A percentile compares a stretch with the other conserved stretches of the same genome.
These are phyloP conservation scores for Pluteus cervinus DNA, from an alignment of 768 basidiomycete species.

Conservation along the genomic window DNA sequence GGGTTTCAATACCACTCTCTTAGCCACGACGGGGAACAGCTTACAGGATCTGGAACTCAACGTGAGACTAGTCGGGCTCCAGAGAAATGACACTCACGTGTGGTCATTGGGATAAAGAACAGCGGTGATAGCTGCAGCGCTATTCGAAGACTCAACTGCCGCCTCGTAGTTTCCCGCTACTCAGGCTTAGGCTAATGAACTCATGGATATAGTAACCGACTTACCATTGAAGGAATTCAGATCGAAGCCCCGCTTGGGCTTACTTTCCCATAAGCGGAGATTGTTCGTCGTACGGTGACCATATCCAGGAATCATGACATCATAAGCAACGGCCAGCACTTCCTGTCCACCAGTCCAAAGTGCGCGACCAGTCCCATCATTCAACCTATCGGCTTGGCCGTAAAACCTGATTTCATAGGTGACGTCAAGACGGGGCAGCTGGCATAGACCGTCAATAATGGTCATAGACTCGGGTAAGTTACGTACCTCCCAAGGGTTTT, in stretches of 20 bases:
- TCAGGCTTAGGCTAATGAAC: neutral
- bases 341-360: conserved; percentile 89
- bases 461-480: conserved; percentile 5
- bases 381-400: conserved; percentile 67
- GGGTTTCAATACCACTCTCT: neutral
- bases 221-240: conserved; percentile 91
- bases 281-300: conserved; percentile 86
- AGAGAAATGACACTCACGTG: conserved; percentile 36
- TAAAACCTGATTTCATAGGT: conserved; percentile 85
- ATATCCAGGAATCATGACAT: conserved; percentile 90
- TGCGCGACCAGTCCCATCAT: conserved; percentile 54
- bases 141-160: conserved; percentile 83
- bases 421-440: conserved; percentile 79
- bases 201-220: conserved; percentile 7
- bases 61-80: conserved; percentile 1
- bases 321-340: conserved; percentile 89
- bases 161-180: conserved; percentile 89
- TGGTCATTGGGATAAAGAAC: conserved; percentile 97
- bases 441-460: neutral
- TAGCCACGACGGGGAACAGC: conserved; percentile 8
- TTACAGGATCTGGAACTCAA: conserved; percentile 34
- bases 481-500: conserved; percentile 76
- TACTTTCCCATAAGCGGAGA: conserved; percentile 77
- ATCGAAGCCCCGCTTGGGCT: conserved; percentile 89
- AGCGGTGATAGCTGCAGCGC: conserved; percentile 89